Base-by-base conservation (phyloP, 2,329 filamentous ascomycete species). In the Drechslerella dactyloides region DNA sequence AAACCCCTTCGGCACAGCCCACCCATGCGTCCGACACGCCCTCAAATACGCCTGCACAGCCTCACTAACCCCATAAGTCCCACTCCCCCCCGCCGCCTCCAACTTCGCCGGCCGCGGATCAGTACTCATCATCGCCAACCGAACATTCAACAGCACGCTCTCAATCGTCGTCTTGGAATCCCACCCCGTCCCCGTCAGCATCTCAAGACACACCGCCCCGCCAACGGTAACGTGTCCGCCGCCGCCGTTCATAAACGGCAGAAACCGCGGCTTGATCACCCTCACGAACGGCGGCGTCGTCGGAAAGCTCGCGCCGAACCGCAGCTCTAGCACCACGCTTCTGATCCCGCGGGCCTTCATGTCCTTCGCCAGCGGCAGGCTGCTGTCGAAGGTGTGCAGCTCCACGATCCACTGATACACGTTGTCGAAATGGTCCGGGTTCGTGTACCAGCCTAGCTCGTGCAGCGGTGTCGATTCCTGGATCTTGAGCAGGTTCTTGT, bases 351-450 rank as follows among this genome's bases (percentile, higher is more conserved):
- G 82, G 1, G 78, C 76, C 78, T 87, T 86, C 86, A 96, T 91
- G 77, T 96, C 92, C 59, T 84, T 78, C 0, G 89, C 87, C 0
- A 97, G 82, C 0, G 89, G 90, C 0, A 94, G 82, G 1, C 81
- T 78, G 0, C 81, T 74, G 23, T 91, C 88, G 76, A 96, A 96
- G 48, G 88, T 90, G 78, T 96, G 93, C 0, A 97, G 82, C 78
- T 96, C 90, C 4, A 96, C 87, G 68, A 96, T 91, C 92, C 92
- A 96, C 77, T 96, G 91, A 77, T 94, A 96, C 73, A 92, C 83
- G 76, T 93, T 96, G 21, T 81, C 84, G 40, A 93, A 82, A 55
- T 85, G 84, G 4, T 82, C 81, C 13, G 84, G 80, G 76, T 96
- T 85, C 62, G 96, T 87, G 77, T 91, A 91, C 91, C 92, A 96